Percentiles rank a stretch among this genome's conserved stretches.
Conservation (phyloP, 257 asterid genomes). For the Solanum chmielewskii region DNA sequence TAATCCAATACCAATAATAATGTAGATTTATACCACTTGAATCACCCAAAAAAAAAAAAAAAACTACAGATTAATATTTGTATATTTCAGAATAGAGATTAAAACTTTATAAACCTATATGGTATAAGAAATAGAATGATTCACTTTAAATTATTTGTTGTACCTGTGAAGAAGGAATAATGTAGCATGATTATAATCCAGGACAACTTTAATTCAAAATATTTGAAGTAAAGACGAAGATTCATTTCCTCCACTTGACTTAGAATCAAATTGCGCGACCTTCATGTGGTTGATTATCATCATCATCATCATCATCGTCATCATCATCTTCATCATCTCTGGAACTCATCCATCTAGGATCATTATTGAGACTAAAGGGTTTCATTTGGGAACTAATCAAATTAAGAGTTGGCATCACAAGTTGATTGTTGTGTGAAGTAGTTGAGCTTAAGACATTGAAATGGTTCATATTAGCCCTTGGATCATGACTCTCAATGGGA, state of each 20-base stretch:
- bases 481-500: constrained; percentile 18
- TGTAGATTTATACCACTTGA: not conserved
- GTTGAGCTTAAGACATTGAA: constrained; percentile 18
- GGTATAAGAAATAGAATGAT: not conserved
- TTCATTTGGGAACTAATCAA: constrained; percentile 24
- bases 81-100: not conserved
- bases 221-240: not conserved
- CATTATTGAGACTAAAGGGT: not conserved
- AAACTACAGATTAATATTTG: not conserved
- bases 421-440: constrained; percentile 18
- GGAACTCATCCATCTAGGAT: not conserved
- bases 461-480: constrained; percentile 19
- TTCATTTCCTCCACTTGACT: not conserved
- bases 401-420: constrained; percentile 35
- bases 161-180: not conserved
- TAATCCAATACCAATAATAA: not conserved
- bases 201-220: not conserved
- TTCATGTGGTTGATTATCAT: not conserved
- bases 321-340: not conserved
- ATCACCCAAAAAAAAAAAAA: not conserved
- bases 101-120: not conserved
- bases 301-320: not conserved
- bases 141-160: constrained; percentile 5
- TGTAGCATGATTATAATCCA: not conserved
- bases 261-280: not conserved